Base-by-base conservation (phyloP, 768 basidiomycete genomes). In the Suillus occidentalis region DNA sequence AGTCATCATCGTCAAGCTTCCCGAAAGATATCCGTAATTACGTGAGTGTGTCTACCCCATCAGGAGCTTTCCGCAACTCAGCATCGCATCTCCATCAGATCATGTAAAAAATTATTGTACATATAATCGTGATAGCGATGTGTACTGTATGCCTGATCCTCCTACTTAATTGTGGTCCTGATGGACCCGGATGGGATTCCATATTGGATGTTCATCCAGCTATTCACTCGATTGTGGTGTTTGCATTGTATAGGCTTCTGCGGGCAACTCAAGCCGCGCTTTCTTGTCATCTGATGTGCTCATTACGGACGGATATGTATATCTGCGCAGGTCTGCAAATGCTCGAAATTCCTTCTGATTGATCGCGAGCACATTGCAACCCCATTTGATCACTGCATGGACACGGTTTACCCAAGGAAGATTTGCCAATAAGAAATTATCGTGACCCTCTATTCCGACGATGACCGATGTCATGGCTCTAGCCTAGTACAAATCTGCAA, bases 21-120 rank as follows among this genome's bases (percentile, higher is more conserved):
- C 68, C 77, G 8, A 59, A 67, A 20, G 76, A 77, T 28, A 64
- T 77, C 7, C 75, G 73, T 58, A 73, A 73, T 63, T 81, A 76
- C 71, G 79, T 75, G 68, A 72, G 78, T 77, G 36, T 7, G 42
- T 62, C 3, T 39, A 9, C 31, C 52, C 43, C 6, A 59, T 42
- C 20, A 4, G 25, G 18, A 13, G 25, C 4, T 25, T 25, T 4
- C n/a, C 18, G 34, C 42, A 47, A 53, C 69, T 73, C 56, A 72
- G 31, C 31, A 31, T 31, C 31, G 31, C 28, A 47, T 55, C 59
- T 59, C 45, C 9, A 22, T 64, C 65, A 75, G 70, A 65, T 67
- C 65, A 73, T 67, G 72, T 72, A 76, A 69, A 40, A 40, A 6
- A 28, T 37, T 10, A 37, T 13, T 14, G 60, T 53, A 50, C 28